Conservation (phyloP, 805 yeast genomes). For the Teunomyces pallodes region DNA sequence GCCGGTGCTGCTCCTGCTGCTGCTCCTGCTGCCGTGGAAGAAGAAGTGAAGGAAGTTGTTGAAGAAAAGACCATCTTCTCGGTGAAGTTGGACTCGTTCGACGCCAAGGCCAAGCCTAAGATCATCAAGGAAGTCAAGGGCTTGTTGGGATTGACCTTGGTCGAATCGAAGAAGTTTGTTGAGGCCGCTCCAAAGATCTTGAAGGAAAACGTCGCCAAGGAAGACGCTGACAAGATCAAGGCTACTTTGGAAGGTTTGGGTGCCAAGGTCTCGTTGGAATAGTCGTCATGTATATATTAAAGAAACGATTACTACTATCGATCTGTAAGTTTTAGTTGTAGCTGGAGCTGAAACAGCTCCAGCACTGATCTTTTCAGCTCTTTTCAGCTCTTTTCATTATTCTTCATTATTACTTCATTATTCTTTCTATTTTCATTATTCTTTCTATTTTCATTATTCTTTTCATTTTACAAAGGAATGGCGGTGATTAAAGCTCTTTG, state of each 20-base stretch:
- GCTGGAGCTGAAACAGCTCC: no score
- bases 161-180: slow-evolving; percentile 96
- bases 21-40: slow-evolving; percentile 70
- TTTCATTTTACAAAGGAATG: neutral
- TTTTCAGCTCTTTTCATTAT: no score
- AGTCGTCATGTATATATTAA: slow-evolving; percentile 17
- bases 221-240: slow-evolving; percentile 96
- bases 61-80: slow-evolving; percentile 94
- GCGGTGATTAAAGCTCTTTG: neutral
- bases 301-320: no score
- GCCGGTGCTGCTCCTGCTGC: slow-evolving; percentile 55
- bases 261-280: slow-evolving; percentile 89
- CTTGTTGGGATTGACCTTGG: slow-evolving; percentile 85
- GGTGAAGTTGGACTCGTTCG: slow-evolving; percentile 89
- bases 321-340: no score
- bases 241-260: slow-evolving; percentile 90
- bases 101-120: slow-evolving; percentile 94
- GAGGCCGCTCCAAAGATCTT: slow-evolving; percentile 95
- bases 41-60: slow-evolving; percentile 68
- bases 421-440: neutral
- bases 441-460: neutral
- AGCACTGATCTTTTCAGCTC: no score
- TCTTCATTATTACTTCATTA: no score
- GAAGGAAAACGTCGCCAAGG: slow-evolving; percentile 95
- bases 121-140: slow-evolving; percentile 95